phyloP scores from a whole-genome alignment of 345 rosid species.

The Lagerstroemia speciosa region DNA sequence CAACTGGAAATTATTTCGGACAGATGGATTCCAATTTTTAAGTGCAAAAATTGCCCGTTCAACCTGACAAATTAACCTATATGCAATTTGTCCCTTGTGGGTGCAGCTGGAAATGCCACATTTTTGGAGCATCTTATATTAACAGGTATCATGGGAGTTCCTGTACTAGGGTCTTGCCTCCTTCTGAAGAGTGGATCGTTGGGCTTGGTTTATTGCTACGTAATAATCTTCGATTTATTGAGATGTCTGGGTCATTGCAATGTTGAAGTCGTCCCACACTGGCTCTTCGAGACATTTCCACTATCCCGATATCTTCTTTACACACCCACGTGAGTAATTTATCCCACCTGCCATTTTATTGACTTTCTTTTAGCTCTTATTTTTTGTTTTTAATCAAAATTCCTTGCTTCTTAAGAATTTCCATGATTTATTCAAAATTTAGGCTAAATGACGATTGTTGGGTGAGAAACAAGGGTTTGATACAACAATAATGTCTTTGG shows the following conservation, averaged over 20 bases:
- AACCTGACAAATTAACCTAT: too few species aligned
- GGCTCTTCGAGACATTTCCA: conserved; percentile 44
- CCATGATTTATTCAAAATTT: too few species aligned
- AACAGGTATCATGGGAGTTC: conserved; percentile 45
- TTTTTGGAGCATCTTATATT: conserved; percentile 58
- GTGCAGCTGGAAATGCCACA: conserved; percentile 64
- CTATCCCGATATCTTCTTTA: conserved; percentile 59
- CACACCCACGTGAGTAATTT: conserved; percentile 68
- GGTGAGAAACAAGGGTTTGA: too few species aligned
- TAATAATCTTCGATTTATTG: conserved; percentile 54
- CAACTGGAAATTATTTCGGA: too few species aligned
- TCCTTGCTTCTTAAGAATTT: too few species aligned
- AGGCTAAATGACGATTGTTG: too few species aligned
- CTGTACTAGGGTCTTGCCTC: conserved; percentile 45
- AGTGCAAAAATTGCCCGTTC: too few species aligned
- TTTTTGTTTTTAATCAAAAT: neutral
- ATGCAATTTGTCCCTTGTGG: neutral
- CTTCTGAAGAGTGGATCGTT: conserved; percentile 60
- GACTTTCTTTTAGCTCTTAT: too few species aligned
- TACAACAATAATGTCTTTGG: too few species aligned
- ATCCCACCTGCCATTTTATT: too few species aligned
- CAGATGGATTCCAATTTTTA: too few species aligned
- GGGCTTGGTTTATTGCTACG: conserved; percentile 45
- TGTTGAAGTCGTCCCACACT: conserved; percentile 61
- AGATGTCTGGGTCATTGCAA: conserved; percentile 83